Evolutionary conservation across 352 stramenopile genomes (phyloP), one percentile per base, ranked within the genome.

Genomic region (Pythium coloratum): DNA sequence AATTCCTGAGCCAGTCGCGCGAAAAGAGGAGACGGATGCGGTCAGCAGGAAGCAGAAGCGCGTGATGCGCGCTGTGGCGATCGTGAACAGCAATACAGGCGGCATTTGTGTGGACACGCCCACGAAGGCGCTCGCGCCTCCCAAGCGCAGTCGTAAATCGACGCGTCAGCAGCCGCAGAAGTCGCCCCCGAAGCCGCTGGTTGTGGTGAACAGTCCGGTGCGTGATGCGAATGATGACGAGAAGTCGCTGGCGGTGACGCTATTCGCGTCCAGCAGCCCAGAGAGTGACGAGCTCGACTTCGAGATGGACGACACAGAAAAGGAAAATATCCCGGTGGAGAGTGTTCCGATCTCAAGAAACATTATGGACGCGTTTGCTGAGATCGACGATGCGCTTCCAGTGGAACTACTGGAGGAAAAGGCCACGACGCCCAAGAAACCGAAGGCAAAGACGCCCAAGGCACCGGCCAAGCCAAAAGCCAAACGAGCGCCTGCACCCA

Each of bases 71-170:
- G 57, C 76, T 4, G 65, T 76, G 14, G 49, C 12, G 16, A 62
- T 84, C 46, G 55, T 40, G 10, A 76, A 79, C 26, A 42, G 63
- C 1, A 76, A 77, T 10, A 79, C 74, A 12, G 77, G 74, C 9
- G 70, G 42, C 14, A 59, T 74, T 14, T 76, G 71, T 61, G 38
- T 87, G 16, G 78, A 83, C 62, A 86, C 80, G 6, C 70, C 78
- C 1, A 81, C 78, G 6, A 84, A 82, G 24, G 66, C 62, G 20
- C 49, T 42, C 6, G 69, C 71, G 38, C 76, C 78, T 28, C 57
- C 78, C 6, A 90, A 90, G 55, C 72, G 76, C 26, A 75, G 70
- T 46, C 74, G 78, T 28, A 73, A 67, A 40, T 42, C 58, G 1
- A 47, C 55, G 46, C 34, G 38, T 1, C 64, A 57, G 38, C 46